phyloP scores from a whole-genome alignment of 1,284 basidiomycete genomes.

The Leccinum fallax region DNA sequence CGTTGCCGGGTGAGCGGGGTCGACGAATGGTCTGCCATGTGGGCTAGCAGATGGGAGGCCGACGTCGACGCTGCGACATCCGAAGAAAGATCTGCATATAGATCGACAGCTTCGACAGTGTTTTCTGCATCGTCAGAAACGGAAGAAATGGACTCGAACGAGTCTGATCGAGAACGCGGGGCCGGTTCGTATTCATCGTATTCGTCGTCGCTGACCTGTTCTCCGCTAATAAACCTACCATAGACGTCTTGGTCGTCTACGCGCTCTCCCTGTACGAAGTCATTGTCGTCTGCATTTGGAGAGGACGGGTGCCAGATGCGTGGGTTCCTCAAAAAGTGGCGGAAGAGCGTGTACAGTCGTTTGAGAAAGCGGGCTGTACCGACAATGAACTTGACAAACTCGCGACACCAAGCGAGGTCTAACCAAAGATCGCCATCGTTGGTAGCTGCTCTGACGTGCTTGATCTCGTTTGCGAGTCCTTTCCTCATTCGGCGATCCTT shows the following conservation, averaged over 20 bases:
- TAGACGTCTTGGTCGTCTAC: constrained; percentile 44
- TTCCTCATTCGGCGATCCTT: constrained; percentile 20
- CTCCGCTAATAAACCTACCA: constrained; percentile 61
- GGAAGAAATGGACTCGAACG: constrained; percentile 30
- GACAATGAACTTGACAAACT: constrained; percentile 41
- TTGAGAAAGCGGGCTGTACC: constrained; percentile 42
- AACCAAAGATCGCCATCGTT: constrained; percentile 43
- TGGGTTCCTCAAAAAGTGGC: constrained; percentile 26
- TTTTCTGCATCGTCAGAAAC: constrained; percentile 32
- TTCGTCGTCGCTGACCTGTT: constrained; percentile 61
- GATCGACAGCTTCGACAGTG: constrained; percentile 38
- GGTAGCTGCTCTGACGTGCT: constrained; percentile 42
- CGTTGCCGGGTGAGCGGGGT: constrained; percentile 50
- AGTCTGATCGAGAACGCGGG: constrained; percentile 25
- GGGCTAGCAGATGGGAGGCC: constrained; percentile 51
- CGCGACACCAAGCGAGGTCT: constrained; percentile 50
- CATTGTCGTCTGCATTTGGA: constrained; percentile 5
- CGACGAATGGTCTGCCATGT: constrained; percentile 44
- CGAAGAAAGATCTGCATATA: constrained; percentile 49
- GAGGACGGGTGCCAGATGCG: constrained; percentile 4
- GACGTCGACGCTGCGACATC: constrained; percentile 33
- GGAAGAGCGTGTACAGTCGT: constrained; percentile 36
- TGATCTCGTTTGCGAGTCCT: constrained; percentile 55
- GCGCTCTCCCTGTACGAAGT: constrained; percentile 9
- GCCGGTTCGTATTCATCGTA: constrained; percentile 47